phyloP scores from a whole-genome alignment of 2,329 filamentous ascomycete genomes.

The Calonectria hawksworthii region DNA sequence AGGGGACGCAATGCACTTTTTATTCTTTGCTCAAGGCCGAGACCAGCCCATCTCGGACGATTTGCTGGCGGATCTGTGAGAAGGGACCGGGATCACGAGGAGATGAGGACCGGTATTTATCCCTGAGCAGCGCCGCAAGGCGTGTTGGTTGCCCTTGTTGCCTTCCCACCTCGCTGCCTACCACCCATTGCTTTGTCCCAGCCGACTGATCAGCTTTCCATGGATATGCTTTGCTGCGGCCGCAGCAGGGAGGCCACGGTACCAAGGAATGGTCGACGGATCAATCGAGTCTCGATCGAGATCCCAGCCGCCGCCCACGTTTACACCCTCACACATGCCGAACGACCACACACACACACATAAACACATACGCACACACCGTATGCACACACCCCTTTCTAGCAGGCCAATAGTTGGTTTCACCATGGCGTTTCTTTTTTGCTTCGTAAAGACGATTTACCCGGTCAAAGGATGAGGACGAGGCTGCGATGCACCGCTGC shows the following conservation, averaged over 20 bases:
- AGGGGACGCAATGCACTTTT: background rate
- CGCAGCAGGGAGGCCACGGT: background rate
- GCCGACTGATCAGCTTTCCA: background rate
- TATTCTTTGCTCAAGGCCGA: background rate
- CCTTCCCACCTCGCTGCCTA: too few species aligned
- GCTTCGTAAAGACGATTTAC: background rate
- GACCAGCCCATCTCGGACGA: background rate
- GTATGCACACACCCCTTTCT: background rate
- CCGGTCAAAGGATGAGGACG: background rate
- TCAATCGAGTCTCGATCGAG: background rate
- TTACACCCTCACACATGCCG: background rate
- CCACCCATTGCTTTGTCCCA: constrained; percentile 5
- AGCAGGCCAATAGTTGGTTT: background rate
- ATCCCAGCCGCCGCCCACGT: constrained; percentile 3
- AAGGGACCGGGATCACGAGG: background rate
- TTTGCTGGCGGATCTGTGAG: background rate
- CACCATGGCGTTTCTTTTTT: background rate
- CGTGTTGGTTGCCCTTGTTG: background rate
- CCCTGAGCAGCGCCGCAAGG: background rate
- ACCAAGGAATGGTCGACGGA: background rate
- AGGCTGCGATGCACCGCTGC: background rate
- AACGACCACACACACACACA: background rate
- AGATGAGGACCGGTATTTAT: background rate
- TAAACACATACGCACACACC: too few species aligned
- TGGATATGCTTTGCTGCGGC: background rate